phyloP scores from a whole-genome alignment of 2,329 filamentous ascomycete species.

The Fusarium sp. region DNA sequence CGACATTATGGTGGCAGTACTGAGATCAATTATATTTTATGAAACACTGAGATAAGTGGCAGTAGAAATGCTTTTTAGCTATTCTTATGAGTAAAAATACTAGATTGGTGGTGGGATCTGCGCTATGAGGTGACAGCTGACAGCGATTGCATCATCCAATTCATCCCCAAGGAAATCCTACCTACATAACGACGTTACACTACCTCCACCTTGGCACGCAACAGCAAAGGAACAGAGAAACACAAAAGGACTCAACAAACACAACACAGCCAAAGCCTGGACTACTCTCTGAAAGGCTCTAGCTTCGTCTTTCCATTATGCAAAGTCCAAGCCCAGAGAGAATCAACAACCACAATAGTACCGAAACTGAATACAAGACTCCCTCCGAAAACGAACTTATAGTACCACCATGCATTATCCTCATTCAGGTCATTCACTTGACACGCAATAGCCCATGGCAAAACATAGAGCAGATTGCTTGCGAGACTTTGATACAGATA shows the following conservation, averaged over 20 bases:
- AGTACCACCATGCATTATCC: conserved; percentile 74
- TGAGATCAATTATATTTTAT: background rate
- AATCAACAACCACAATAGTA: conserved; percentile 64
- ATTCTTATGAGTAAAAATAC: background rate
- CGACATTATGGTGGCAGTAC: background rate
- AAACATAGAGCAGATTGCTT: conserved; percentile 76
- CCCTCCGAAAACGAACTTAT: conserved; percentile 75
- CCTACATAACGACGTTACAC: background rate
- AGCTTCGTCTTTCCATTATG: conserved; percentile 59
- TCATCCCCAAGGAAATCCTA: background rate
- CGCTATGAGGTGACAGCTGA: conserved; percentile 25
- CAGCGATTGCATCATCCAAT: conserved; percentile 29
- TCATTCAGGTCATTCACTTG: conserved; percentile 62
- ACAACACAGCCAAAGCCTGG: no score
- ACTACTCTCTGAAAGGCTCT: conserved; percentile 51
- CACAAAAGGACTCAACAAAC: no score
- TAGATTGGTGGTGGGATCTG: background rate
- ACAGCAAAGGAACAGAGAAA: no score
- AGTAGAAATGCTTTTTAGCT: background rate
- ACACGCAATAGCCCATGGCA: conserved; percentile 78
- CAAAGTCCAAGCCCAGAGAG: conserved; percentile 66
- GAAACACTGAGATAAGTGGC: background rate
- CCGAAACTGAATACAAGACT: conserved; percentile 76
- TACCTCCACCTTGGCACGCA: background rate
- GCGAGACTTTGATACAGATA: conserved; percentile 76